Evolutionary conservation across 1,284 basidiomycete genomes (phyloP).

Genomic region (Salmacisia buchloeana): DNA sequence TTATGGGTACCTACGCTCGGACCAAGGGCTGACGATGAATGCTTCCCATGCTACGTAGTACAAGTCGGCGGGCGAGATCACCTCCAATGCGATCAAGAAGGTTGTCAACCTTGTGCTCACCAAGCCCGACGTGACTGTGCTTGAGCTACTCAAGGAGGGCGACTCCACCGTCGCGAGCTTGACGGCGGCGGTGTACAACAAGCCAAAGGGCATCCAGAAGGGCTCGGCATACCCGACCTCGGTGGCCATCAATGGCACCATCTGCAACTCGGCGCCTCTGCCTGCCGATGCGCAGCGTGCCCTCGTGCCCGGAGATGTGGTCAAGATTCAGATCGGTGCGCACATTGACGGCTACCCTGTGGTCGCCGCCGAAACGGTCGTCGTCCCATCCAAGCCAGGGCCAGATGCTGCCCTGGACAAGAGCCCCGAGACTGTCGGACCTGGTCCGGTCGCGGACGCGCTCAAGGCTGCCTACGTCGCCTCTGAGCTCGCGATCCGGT

Average conservation of each 20-base stretch:
- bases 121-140: constrained; percentile 71
- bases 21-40: neutral
- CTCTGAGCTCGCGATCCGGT: constrained; percentile 69
- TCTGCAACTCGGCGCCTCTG: constrained; percentile 60
- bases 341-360: constrained; percentile 90
- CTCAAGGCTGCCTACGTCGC: constrained; percentile 89
- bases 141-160: constrained; percentile 85
- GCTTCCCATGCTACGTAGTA: constrained; percentile 41
- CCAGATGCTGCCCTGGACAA: constrained; percentile 62
- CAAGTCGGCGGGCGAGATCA: constrained; percentile 83
- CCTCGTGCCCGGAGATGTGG: constrained; percentile 82
- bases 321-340: constrained; percentile 90
- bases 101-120: constrained; percentile 53
- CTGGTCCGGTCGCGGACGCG: constrained; percentile 78
- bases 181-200: constrained; percentile 81
- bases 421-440: constrained; percentile 38
- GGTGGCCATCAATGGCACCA: constrained; percentile 73
- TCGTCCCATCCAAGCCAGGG: constrained; percentile 25
- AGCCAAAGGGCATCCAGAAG: constrained; percentile 69
- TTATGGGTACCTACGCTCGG: neutral
- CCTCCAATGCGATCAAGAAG: constrained; percentile 77
- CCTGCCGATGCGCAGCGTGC: constrained; percentile 56
- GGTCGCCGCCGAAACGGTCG: constrained; percentile 72
- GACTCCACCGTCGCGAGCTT: constrained; percentile 85
- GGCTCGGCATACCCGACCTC: constrained; percentile 87